Evolutionary conservation across 2,329 filamentous ascomycete genomes (phyloP), one percentile per base, ranked within the genome.

Genomic region (Tolypocladium capitatum): DNA sequence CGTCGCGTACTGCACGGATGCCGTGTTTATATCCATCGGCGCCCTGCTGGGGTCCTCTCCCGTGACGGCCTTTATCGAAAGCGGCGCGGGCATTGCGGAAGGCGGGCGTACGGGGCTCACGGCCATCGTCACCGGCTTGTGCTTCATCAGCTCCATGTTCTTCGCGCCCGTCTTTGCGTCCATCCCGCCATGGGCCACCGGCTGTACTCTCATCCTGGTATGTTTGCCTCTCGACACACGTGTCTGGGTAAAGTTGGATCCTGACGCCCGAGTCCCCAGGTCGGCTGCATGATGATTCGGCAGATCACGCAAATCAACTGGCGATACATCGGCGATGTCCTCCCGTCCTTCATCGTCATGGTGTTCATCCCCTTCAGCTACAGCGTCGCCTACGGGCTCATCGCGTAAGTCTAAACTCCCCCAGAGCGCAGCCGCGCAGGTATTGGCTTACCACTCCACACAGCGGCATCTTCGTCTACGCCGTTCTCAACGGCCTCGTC

Each of bases 311-410:
- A 81, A 46, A 81, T 88, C 66, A 88, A 88, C 65, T 88, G 84
- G 84, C 68, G 72, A 20, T 88, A 86, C 55, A 79, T 86, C 46
- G 84, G 84, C 45, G 84, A 89, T 52, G 81, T 84, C 0, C 70
- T 88, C 3, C 84, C 84, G 0, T 86, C 84, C 0, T 88, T 88
- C 63, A 71, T 88, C 31, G 86, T 84, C 5, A 78, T 88, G 55
- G 77, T 78, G 2, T 77, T 86, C 47, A 88, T 89, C 68, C 84
- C 84, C 0, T 86, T 88, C 60, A 86, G 80, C 53, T 89, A 87
- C 71, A 85, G 81, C 46, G 84, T 86, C 43, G 83, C 84, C 8
- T 87, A 88, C 53, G 84, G 84, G 18, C 74, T 89, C 28, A 86
- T 88, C 55, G 83, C 77, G 76, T 79, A 62, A 68, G 74, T 70